phyloP scores from a whole-genome alignment of 768 basidiomycete species.

The Boletus speciosus region DNA sequence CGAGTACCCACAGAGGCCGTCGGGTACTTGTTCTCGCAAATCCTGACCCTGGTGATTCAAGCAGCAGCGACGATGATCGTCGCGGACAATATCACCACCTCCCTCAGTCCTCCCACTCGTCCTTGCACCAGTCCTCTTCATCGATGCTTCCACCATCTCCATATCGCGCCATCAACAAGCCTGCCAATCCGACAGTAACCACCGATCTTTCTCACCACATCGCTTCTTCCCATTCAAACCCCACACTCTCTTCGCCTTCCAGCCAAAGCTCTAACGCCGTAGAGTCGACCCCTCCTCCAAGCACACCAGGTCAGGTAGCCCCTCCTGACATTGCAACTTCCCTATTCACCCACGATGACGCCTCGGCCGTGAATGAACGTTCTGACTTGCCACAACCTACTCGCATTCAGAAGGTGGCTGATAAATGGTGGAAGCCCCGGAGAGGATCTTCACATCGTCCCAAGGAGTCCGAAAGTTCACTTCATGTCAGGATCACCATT shows the following conservation, averaged over 20 bases:
- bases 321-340: conserved; percentile 41
- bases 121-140: conserved; percentile 23
- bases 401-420: conserved; percentile 34
- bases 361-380: conserved; percentile 30
- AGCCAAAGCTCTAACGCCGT: conserved; percentile 59
- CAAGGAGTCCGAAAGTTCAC: conserved; percentile 27
- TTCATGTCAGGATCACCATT: conserved; percentile 14
- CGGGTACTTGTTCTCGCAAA: conserved; percentile 59
- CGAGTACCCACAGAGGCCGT: conserved; percentile 31
- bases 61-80: conserved; percentile 38
- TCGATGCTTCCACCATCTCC: conserved; percentile 23
- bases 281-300: conserved; percentile 70
- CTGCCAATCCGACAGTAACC: conserved; percentile 31
- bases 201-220: conserved; percentile 35
- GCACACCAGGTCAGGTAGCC: conserved; percentile 52
- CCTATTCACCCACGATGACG: conserved; percentile 37
- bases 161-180: conserved; percentile 18
- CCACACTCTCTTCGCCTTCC: conserved; percentile 66
- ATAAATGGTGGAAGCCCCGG: conserved; percentile 24
- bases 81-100: conserved; percentile 8
- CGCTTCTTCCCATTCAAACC: conserved; percentile 44
- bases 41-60: conserved; percentile 49
- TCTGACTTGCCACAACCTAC: conserved; percentile 26
- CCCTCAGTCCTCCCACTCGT: conserved; percentile 25
- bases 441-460: conserved; percentile 30